Conservation (phyloP, 257 asterid genomes). For the Solanum tacnaense region DNA sequence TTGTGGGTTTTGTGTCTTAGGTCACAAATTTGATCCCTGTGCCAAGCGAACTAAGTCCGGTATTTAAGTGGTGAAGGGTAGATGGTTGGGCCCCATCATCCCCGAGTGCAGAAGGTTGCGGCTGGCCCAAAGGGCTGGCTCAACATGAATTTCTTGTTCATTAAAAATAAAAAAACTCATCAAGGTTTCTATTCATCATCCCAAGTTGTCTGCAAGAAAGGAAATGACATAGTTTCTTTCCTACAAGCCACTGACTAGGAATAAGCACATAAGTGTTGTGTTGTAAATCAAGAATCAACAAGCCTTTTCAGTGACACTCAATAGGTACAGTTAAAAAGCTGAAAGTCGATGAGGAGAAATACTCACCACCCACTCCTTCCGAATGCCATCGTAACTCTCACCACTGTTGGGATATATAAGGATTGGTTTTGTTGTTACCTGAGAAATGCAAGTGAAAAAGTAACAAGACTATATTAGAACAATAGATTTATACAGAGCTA, state of each 20-base stretch:
- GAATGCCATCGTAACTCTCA: slow-evolving; percentile 63
- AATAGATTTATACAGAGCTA: neutral
- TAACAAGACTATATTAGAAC: neutral
- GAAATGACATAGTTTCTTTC: neutral
- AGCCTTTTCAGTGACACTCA: neutral
- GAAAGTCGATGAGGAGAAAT: neutral
- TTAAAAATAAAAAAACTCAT: neutral
- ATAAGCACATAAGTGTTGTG: neutral
- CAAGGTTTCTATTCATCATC: neutral
- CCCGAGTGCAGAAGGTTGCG: neutral
- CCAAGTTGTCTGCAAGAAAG: neutral
- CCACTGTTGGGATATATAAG: slow-evolving; percentile 87
- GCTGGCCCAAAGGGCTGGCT: neutral
- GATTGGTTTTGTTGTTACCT: slow-evolving; percentile 68
- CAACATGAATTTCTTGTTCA: neutral
- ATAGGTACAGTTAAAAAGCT: neutral
- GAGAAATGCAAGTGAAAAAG: slow-evolving; percentile 12
- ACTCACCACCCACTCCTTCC: slow-evolving; percentile 82
- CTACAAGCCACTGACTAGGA: neutral
- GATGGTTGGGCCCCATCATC: neutral
- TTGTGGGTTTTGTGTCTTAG: neutral
- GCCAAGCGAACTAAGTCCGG: neutral
- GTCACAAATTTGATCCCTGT: neutral
- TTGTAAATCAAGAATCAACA: neutral
- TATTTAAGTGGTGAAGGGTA: neutral